Evolutionary conservation across 345 rosid species (phyloP).

Genomic region (Citrus inodora): DNA sequence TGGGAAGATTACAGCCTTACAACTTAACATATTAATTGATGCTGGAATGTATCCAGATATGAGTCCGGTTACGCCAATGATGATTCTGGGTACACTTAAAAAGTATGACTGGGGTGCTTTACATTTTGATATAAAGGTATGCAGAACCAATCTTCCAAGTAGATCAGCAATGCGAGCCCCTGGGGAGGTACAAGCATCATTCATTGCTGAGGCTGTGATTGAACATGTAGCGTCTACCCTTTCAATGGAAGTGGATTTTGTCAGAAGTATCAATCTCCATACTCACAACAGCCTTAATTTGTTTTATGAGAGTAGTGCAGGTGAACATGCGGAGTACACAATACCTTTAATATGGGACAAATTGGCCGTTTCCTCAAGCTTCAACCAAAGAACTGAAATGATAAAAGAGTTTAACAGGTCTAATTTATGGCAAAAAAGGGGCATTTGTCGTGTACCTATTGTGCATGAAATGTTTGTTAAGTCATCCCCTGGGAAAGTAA

Average conservation of each 20-base stretch:
- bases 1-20: slow-evolving; percentile 79
- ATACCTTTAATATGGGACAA: slow-evolving; percentile 69
- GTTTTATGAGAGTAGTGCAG: slow-evolving; percentile 44
- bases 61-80: slow-evolving; percentile 56
- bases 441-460: slow-evolving; percentile 73
- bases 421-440: slow-evolving; percentile 65
- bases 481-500: slow-evolving; percentile 77
- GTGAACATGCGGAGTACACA: slow-evolving; percentile 63
- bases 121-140: slow-evolving; percentile 71
- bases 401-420: slow-evolving; percentile 53
- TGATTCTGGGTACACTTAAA: slow-evolving; percentile 37
- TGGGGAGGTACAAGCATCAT: slow-evolving; percentile 84
- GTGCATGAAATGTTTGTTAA: slow-evolving; percentile 38
- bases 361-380: slow-evolving; percentile 48
- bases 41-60: slow-evolving; percentile 57
- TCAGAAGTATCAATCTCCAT: slow-evolving; percentile 68
- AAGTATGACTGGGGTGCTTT: slow-evolving; percentile 90
- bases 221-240: slow-evolving; percentile 80
- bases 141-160: slow-evolving; percentile 74
- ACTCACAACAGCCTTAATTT: slow-evolving; percentile 47
- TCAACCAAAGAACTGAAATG: slow-evolving; percentile 39
- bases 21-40: slow-evolving; percentile 53
- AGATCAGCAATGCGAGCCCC: slow-evolving; percentile 87
- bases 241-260: slow-evolving; percentile 61
- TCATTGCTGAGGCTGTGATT: slow-evolving; percentile 70